Percentiles rank a stretch among this genome's conserved stretches.
These are phyloP conservation scores for Candida morakotiae DNA, from an alignment of 805 yeast species.

Conservation along the genomic window DNA sequence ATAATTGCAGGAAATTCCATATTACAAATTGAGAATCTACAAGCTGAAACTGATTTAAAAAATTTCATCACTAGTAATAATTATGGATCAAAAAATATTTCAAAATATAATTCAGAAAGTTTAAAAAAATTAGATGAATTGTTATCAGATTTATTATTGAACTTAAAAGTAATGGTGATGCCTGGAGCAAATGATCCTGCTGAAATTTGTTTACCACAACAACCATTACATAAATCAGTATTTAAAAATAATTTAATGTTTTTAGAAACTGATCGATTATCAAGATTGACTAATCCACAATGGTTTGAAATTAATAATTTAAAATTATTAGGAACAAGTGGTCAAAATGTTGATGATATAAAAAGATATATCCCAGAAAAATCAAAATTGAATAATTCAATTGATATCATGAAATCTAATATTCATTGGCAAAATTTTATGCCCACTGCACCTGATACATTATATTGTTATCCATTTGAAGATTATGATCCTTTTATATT, in stretches of 20 bases:
- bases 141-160: constrained; percentile 49
- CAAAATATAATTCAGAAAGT: constrained; percentile 48
- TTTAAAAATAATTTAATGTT: constrained; percentile 45
- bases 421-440: constrained; percentile 80
- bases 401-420: constrained; percentile 52
- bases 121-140: constrained; percentile 56
- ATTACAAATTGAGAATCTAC: constrained; percentile 20
- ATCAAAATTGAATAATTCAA: constrained; percentile 12
- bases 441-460: constrained; percentile 95
- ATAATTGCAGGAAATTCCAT: constrained; percentile 75
- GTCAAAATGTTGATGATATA: constrained; percentile 81
- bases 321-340: constrained; percentile 69
- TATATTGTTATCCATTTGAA: constrained; percentile 82
- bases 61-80: constrained; percentile 35
- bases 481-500: constrained; percentile 77
- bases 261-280: constrained; percentile 27
- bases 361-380: constrained; percentile 50
- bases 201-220: constrained; percentile 84
- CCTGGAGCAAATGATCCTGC: constrained; percentile 88
- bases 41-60: constrained; percentile 19
- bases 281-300: constrained; percentile 55
- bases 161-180: constrained; percentile 70
- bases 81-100: constrained; percentile 49
- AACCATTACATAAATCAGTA: constrained; percentile 76
- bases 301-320: constrained; percentile 55